Evolutionary conservation across 768 basidiomycete genomes (phyloP), one percentile per base, ranked within the genome.

Genomic region (Mycena sanguinolenta): DNA sequence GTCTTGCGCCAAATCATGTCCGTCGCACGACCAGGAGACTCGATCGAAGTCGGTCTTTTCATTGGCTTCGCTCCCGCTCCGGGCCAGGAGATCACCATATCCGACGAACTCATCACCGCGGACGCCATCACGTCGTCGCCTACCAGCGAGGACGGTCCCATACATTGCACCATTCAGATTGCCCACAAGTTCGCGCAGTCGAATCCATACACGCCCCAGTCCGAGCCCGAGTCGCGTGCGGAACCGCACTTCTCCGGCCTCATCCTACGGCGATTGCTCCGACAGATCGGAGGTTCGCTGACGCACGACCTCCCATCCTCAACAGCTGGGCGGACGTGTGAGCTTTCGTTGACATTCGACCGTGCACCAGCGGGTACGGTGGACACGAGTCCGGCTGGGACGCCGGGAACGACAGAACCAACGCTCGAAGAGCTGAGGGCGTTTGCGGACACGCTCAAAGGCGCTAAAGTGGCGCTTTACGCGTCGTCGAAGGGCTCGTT

Each of bases 401-500:
- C 81, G 8, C 79, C 87, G 25, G 73, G 85, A 3, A 13, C 57
- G 54, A 9, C 82, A 34, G 95, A 99, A 71, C 96, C 97, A 1
- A 91, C 91, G 5, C 78, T 98, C 25, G 89, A 91, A 59, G 93
- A 97, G 69, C 84, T 99, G 38, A 82, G 87, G 4, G 81, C 86
- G 16, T 99, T 99, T 80, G 90, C 92, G 10, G 95, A 95, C 72
- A 90, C 88, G 7, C 81, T 99, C 58, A 90, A 90, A 76, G 95
- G 96, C 17, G 95, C 92, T 81, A 92, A 89, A 74, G 97, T 93
- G 0, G 89, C 89, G 0, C 82, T 99, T 30, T 94, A 97, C 76
- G 95, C 97, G 9, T 92, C 90, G 75, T 88, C 95, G n/a, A 90
- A 88, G 72, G 94, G 95, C 46, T 89, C 91, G 3, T 99, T 98